Evolutionary conservation across 441 rosid species (phyloP), one percentile per base, ranked within the genome.

Genomic region (Adansonia gregorii): DNA sequence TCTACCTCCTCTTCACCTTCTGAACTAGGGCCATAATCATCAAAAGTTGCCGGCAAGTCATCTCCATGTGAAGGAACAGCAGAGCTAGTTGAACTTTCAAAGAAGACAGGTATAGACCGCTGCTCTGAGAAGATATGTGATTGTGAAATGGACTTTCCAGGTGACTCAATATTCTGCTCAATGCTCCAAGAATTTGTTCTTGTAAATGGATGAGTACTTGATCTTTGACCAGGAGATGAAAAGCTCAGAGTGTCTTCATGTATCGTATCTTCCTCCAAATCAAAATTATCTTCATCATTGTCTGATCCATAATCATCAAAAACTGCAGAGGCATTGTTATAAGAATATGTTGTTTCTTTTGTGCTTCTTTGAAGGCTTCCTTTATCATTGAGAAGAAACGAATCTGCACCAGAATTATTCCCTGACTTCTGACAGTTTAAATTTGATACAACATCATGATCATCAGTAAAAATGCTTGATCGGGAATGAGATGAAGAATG

Each of bases 251-350:
- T 73, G 67, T 79, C 82, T 51, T 78, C 88, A 49, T 70, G 81
- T 56, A 67, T 45, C 61, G 39, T 63, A 27, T 77, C 78, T 73
- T 70, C 81, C 77, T 83, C 86, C 0, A 51, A 56, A 20, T 88
- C 87, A 64, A 89, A 83, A 49, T 78, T 75, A 79, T 76, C 78
- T 55, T 75, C 87, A 67, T 82, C 87, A 74, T 84, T 82, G 75
- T 86, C 90, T 60, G 89, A 94, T 63, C 82, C 83, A 82, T 81
- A 89, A 82, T 91, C 88, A 82, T 94, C 94, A 83, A 85, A 92
- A 81, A 87, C 80, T n/a, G 66, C 80, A 56, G 83, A 75, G 76
- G 84, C 81, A 81, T 81, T 74, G 65, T 81, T 87, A 79, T 74
- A 68, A 17, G 79, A 31, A 79, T 75, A 76, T 72, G 68, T 82